phyloP scores from a whole-genome alignment of 352 stramenopile species.

The Pelagophyceae sp. region DNA sequence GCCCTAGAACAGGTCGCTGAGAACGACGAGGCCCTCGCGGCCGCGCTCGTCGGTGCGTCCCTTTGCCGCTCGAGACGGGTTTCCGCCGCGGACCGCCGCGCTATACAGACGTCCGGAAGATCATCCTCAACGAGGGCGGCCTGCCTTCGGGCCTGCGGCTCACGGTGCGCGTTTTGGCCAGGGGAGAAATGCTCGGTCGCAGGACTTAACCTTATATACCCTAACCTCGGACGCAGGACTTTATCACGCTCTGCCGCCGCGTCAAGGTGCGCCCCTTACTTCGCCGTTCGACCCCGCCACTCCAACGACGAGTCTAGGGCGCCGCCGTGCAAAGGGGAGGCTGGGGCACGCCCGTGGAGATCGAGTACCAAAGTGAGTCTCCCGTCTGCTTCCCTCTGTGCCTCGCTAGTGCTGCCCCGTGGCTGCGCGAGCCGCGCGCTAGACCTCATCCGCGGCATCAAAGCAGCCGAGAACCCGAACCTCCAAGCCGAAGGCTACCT shows the following conservation, averaged over 20 bases:
- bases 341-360: slow-evolving; percentile 12
- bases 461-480: slow-evolving; percentile 16
- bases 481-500: neutral
- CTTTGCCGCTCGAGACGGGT: neutral
- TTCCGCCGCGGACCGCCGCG: neutral
- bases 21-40: neutral
- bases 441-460: slow-evolving; percentile 7
- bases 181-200: too few relatives aligned
- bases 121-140: neutral
- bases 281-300: too few relatives aligned
- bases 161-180: too few relatives aligned
- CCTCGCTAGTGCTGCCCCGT: neutral
- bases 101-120: neutral
- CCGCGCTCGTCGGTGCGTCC: neutral
- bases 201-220: too few relatives aligned
- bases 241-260: slow-evolving; percentile 9
- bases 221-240: too few relatives aligned
- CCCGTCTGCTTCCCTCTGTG: neutral
- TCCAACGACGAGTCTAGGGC: too few relatives aligned
- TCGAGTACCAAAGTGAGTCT: neutral
- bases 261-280: neutral
- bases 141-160: neutral
- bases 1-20: neutral
- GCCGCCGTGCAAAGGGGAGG: neutral
- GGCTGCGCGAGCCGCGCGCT: too few relatives aligned